Base-by-base conservation (phyloP, 2,329 filamentous ascomycete genomes). In the Aspergillus fumigatus region DNA sequence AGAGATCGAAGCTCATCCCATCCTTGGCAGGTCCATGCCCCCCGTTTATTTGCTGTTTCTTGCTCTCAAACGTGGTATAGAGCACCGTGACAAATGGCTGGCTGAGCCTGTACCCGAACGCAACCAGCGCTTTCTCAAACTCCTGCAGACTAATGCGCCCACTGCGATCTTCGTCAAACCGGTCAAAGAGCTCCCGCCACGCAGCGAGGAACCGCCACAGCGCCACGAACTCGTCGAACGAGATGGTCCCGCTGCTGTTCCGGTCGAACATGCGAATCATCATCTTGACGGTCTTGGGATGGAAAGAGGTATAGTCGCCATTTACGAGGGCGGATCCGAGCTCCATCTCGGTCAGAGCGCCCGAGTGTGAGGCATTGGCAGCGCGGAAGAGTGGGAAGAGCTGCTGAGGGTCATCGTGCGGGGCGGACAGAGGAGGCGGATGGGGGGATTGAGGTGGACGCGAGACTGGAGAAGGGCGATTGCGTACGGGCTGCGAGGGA, bases 181-280 rank as follows among this genome's bases (percentile, higher is more conserved):
- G 88, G 79, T 97, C 93, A 71, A 99, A 99, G 11, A 99, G 86
- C 45, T 86, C 87, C 64, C 94, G 86, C 94, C 94, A 99, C 19
- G 92, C 91, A 38, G 91, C 90, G 41, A 99, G 83, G 76, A 97
- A 99, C 19, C 89, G 90, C 94, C 94, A 99, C 23, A 99, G 81
- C 19, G 91, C 93, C 71, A 92, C 95, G 75, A 99, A 99, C 75
- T 97, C 94, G 62, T 94, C 88, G 73, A 96, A 97, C 59, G 89
- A 92, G 72, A 99, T 95, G 14, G 88, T 89, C 52, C 92, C 92
- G 60, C 84, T 89, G 65, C 90, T 88, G 76, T 97, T 90, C 57
- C 88, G 90, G 77, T 97, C 93, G 77, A 99, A 99, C 94, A 99
- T 97, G 70, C 92, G 89, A 65, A 99, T 97, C 92, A 99, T 97